Evolutionary conservation across 352 stramenopile species (phyloP), one percentile per base, ranked within the genome.

Genomic region (Phytophthora tubulina): DNA sequence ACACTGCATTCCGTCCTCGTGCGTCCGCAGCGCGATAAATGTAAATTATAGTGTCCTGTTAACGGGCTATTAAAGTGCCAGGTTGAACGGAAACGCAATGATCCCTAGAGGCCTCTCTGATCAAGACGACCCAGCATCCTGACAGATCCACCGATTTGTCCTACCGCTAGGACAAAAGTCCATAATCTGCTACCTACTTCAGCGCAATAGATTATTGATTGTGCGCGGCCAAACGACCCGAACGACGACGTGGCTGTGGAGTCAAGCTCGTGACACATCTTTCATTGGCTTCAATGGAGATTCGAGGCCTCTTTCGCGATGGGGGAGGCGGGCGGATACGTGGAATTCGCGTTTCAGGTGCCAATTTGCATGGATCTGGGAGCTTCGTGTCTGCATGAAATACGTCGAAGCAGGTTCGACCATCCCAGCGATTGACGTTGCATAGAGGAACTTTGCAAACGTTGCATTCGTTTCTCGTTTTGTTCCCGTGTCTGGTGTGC

Each of bases 401-500:
- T 51, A 9, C 1, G 7, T 52, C 39, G 9, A 61, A 61, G 39
- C 54, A 61, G 0, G 21, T 32, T 42, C n/a, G 9, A 33, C 17
- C 27, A 27, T 51, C 30, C 39, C 54, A 57, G 3, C 50, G 50
- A 3, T 10, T 4, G 3, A 15, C 39, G 10, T 32, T n/a, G 39
- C 39, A 61, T 8, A 52, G 21, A 1, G 38, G 11, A 14, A 61
- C 54, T 1, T 41, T 32, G 39, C 38, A 61, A 8, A 42, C 3
- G 15, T 3, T 15, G 30, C 39, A 61, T n/a, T 33, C 7, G 39
- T 52, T 32, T 51, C 54, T 41, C 2, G 53, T 50, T 11, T 60
- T 60, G 39, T 41, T 32, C 2, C 54, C 54, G 6, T 61, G 27
- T 15, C 54, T 7, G 3, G 39, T 17, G 54, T 61, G 54, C n/a